Conservation (phyloP, 1,139 yeast genomes). For the Kodamaea anthophila region DNA sequence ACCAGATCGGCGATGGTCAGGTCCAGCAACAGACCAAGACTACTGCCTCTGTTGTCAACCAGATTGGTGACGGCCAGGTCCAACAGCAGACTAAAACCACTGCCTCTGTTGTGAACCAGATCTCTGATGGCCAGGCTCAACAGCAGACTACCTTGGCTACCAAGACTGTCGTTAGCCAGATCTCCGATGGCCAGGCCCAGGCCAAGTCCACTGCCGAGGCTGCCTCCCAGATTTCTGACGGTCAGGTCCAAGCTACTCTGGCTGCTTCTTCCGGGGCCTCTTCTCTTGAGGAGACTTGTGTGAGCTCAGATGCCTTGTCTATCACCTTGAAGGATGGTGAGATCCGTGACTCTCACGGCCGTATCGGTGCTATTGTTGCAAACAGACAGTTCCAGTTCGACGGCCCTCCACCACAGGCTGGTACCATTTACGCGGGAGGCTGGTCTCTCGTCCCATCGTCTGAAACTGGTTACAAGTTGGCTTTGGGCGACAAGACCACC, state of each 20-base stretch:
- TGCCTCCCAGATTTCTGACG: slow-evolving; percentile 23
- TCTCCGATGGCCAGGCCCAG: slow-evolving; percentile 33
- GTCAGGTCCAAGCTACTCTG: slow-evolving; percentile 21
- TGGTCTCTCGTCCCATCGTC: slow-evolving; percentile 29
- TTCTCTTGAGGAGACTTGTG: slow-evolving; percentile 18
- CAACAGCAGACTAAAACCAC: slow-evolving; percentile 31
- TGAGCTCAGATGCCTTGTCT: slow-evolving; percentile 22
- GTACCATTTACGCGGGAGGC: slow-evolving; percentile 35
- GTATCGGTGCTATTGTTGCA: slow-evolving; percentile 40
- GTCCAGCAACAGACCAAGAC: slow-evolving; percentile 15
- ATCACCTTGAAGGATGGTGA: slow-evolving; percentile 23
- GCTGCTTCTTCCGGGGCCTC: slow-evolving; percentile 1
- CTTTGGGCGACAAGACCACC: slow-evolving; percentile 32
- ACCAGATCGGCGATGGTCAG: slow-evolving; percentile 24
- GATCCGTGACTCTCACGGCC: slow-evolving; percentile 27
- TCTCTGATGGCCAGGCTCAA: slow-evolving; percentile 31
- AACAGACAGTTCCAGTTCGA: slow-evolving; percentile 43
- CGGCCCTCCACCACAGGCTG: slow-evolving; percentile 42
- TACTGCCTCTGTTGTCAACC: slow-evolving; percentile 16
- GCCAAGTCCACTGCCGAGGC: slow-evolving; percentile 18
- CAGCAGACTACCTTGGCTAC: slow-evolving; percentile 12
- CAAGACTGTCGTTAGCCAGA: slow-evolving; percentile 23
- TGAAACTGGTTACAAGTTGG: slow-evolving; percentile 21
- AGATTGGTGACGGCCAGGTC: slow-evolving; percentile 38
- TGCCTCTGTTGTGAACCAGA: slow-evolving; percentile 24